Evolutionary conservation across 768 basidiomycete genomes (phyloP), one percentile per base, ranked within the genome.

Genomic region (Trametes cinnabarina): DNA sequence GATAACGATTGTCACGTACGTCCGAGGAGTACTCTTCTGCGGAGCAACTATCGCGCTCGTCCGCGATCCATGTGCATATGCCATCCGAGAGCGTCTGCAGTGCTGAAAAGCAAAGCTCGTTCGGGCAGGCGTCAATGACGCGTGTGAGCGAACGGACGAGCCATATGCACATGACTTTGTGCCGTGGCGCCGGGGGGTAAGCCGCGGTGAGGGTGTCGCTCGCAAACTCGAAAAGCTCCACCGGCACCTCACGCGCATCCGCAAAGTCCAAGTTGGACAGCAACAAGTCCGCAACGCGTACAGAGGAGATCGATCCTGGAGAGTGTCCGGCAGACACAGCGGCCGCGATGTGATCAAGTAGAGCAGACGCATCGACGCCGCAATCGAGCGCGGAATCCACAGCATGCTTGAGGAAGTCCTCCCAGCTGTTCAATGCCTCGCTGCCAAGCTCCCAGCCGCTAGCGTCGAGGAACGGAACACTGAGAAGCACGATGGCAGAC

Each of bases 151-250:
- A 77, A 37, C 83, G 74, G 19, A 84, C 72, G 61, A 88, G 73
- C 88, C 88, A 91, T 59, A 82, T 73, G 34, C 81, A 79, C 35
- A 77, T 76, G 50, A 80, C 76, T 65, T 79, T 76, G 63, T 82
- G 79, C 46, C 74, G 73, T 4, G 80, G 76, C 19, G 79, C 79
- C 0, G 88, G 87, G 0, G 90, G 90, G 71, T 92, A 92, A 9
- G 80, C 79, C 9, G 80, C 76, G 20, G 74, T 71, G 56, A 92
- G 74, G 0, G 82, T 82, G 41, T 82, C 80, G 58, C 85, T 83
- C 51, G 84, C 75, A 52, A 89, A 80, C 43, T 83, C 80, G 26
- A 90, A 69, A 15, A 90, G 65, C 22, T 72, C 67, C 14, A 72
- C 70, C 3, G 90, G 87, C 1, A 87, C 68, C 19, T 82, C 78